phyloP scores from a whole-genome alignment of 441 rosid genomes.

The Pelargonium australe region DNA sequence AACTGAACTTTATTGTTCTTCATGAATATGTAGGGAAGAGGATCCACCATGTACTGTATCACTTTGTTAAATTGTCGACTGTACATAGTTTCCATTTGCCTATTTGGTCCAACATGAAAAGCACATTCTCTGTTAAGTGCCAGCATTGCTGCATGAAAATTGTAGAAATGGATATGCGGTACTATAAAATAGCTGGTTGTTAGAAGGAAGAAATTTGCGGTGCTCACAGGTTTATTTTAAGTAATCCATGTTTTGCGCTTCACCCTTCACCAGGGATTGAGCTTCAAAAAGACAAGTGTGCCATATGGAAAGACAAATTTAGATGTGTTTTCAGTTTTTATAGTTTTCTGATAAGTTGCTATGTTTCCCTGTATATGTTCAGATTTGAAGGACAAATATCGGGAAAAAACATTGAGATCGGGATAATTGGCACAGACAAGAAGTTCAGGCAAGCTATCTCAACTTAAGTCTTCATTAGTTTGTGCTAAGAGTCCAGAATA shows the following conservation, averaged over 20 bases:
- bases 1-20: conserved; percentile 4
- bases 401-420: conserved; percentile 92
- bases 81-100: neutral
- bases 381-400: conserved; percentile 99
- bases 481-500: neutral
- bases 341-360: neutral
- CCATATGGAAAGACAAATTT: neutral
- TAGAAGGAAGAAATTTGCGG: neutral
- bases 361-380: conserved; percentile 10
- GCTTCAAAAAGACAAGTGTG: neutral
- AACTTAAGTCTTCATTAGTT: neutral
- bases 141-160: neutral
- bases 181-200: neutral
- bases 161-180: too few species aligned
- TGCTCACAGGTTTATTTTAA: neutral
- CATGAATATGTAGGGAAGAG: neutral
- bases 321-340: neutral
- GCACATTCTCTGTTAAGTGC: neutral
- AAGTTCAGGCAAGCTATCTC: conserved; percentile 59
- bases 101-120: too few species aligned
- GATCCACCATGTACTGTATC: neutral
- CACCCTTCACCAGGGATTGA: too few species aligned
- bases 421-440: conserved; percentile 79
- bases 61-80: neutral
- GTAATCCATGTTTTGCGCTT: neutral